Conservation (phyloP, 2,329 filamentous ascomycete genomes). For the Hymenoscyphus scutula region DNA sequence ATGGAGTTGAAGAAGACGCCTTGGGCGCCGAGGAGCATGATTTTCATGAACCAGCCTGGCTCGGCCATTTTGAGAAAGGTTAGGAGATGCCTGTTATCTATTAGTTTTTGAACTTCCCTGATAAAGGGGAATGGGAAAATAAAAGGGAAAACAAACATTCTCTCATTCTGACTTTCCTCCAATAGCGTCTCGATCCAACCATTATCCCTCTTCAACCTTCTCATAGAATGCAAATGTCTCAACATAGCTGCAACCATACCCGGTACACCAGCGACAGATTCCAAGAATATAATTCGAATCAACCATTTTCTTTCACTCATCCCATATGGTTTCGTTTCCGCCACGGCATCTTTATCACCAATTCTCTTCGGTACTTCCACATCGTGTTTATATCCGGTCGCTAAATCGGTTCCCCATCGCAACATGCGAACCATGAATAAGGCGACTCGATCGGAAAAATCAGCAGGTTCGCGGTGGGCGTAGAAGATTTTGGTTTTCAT, state of each 20-base stretch:
- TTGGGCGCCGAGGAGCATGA: constrained; percentile 88
- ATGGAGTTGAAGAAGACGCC: constrained; percentile 96
- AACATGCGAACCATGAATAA: constrained; percentile 73
- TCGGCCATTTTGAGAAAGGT: constrained; percentile 91
- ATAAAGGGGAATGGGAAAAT: not conserved
- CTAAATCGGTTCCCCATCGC: constrained; percentile 77
- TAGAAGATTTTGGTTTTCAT: constrained; percentile 69
- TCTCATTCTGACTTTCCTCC: constrained; percentile 44
- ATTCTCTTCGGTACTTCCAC: constrained; percentile 41
- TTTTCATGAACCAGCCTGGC: constrained; percentile 78
- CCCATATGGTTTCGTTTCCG: constrained; percentile 55
- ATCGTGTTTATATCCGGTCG: constrained; percentile 77
- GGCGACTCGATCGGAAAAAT: constrained; percentile 74
- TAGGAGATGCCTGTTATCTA: constrained; percentile 70
- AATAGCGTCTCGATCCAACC: constrained; percentile 94
- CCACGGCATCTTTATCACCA: constrained; percentile 44
- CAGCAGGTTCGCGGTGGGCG: constrained; percentile 72
- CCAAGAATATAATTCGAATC: constrained; percentile 85
- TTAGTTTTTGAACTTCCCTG: not conserved
- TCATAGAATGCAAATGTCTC: constrained; percentile 78
- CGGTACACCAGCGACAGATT: constrained; percentile 90
- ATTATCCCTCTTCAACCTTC: constrained; percentile 86
- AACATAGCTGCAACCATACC: constrained; percentile 98
- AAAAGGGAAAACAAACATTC: constrained; percentile 3
- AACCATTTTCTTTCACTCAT: constrained; percentile 90